Conservation (phyloP, 202 grass and related monocot genomes). For the Setaria italica region DNA sequence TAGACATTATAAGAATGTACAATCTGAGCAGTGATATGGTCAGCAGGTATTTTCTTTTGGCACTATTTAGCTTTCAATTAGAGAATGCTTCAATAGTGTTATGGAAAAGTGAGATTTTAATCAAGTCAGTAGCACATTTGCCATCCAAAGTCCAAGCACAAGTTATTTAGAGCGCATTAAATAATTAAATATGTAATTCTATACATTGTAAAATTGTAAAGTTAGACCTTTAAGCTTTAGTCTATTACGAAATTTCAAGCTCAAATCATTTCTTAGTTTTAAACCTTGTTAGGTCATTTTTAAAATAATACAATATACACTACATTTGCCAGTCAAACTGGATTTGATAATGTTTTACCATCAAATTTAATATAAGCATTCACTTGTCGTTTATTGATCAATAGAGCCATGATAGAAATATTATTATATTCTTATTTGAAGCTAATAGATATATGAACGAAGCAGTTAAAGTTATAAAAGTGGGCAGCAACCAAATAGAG, state of each 20-base stretch:
- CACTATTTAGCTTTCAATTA: slow-evolving; percentile 14
- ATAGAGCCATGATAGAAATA: slow-evolving; percentile 1
- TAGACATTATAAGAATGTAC: slow-evolving; percentile 91
- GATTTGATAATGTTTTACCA: neutral
- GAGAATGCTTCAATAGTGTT: neutral
- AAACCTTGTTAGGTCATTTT: neutral
- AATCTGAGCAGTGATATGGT: slow-evolving; percentile 73
- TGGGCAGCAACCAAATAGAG: neutral
- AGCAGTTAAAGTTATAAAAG: slow-evolving; percentile 21
- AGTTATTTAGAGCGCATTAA: neutral
- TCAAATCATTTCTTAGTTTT: neutral
- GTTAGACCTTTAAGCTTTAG: neutral
- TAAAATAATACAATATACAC: neutral
- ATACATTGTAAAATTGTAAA: neutral
- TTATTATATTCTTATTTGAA: slow-evolving; percentile 19
- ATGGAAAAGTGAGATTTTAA: neutral
- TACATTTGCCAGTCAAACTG: neutral
- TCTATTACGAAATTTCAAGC: neutral
- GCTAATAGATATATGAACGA: slow-evolving; percentile 27
- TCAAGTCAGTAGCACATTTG: slow-evolving; percentile 3
- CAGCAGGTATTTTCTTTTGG: slow-evolving; percentile 64
- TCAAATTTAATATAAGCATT: slow-evolving; percentile 22
- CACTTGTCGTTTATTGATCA: neutral
- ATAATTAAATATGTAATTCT: neutral
- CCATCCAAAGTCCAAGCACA: neutral